phyloP scores from a whole-genome alignment of 805 yeast genomes.

The Wickerhamiella cacticola region DNA sequence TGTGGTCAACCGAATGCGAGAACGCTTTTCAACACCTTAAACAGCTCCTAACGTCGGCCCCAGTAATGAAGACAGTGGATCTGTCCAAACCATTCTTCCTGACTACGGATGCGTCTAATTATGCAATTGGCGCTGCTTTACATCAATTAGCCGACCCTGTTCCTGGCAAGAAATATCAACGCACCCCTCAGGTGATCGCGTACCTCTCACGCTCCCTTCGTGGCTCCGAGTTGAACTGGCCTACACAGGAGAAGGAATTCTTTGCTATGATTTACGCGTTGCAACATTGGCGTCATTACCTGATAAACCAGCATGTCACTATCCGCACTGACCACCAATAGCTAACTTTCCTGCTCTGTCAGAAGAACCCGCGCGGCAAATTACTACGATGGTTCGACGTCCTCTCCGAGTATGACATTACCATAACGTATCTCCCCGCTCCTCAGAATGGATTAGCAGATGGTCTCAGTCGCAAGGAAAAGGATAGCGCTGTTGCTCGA shows the following conservation, averaged over 20 bases:
- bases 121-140: constrained; percentile 2
- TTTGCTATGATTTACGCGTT: not conserved
- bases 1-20: not conserved
- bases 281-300: not conserved
- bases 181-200: not conserved
- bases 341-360: not conserved
- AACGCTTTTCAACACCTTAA: not conserved
- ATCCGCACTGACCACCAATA: constrained; percentile 2
- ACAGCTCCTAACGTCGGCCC: not conserved
- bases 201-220: not conserved
- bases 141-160: not conserved
- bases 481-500: too few relatives aligned
- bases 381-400: not conserved
- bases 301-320: not conserved
- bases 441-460: not conserved
- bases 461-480: not conserved
- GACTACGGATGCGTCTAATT: constrained; percentile 1
- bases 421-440: not conserved
- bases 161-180: not conserved
- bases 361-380: not conserved
- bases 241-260: not conserved
- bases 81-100: not conserved
- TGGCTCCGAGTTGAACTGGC: not conserved
- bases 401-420: not conserved
- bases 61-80: not conserved